Conservation (phyloP, 202 grass and related monocot species). For the Dendrocalamus latiflorus region DNA sequence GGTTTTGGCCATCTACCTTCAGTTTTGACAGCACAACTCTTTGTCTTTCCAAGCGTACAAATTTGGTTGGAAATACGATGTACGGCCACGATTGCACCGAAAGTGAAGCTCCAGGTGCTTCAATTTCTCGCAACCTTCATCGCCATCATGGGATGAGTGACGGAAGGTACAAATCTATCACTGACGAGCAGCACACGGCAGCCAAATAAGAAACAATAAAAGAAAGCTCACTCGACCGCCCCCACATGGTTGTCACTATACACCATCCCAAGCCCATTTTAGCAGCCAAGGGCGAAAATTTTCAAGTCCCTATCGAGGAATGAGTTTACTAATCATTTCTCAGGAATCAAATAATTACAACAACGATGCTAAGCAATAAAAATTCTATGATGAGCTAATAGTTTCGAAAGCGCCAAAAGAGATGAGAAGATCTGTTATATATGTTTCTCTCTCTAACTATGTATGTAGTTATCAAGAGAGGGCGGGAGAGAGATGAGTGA, state of each 20-base stretch:
- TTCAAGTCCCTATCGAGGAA: too few relatives aligned
- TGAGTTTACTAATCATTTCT: background rate
- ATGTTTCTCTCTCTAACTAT: too few relatives aligned
- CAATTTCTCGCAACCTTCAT: too few relatives aligned
- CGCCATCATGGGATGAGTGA: background rate
- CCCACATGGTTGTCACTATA: background rate
- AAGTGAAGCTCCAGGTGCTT: background rate
- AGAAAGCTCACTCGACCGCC: background rate
- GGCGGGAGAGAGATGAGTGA: background rate
- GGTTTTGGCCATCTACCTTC: background rate
- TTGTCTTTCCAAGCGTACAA: background rate
- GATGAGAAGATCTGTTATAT: background rate
- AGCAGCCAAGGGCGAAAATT: background rate
- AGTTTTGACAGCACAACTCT: background rate
- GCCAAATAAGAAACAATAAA: background rate
- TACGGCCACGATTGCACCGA: background rate
- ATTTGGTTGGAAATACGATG: background rate
- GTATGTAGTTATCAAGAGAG: background rate
- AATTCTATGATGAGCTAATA: background rate
- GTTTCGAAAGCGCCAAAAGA: background rate
- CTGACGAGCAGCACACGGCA: background rate
- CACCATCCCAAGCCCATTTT: background rate
- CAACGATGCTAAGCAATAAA: background rate
- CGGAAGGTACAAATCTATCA: background rate
- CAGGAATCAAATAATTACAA: constrained; percentile 8